A percentile compares a stretch with the other conserved stretches of the same genome.
Evolutionary conservation across 1,284 basidiomycete species (phyloP).

Genomic region (Gomphus bonarii): DNA sequence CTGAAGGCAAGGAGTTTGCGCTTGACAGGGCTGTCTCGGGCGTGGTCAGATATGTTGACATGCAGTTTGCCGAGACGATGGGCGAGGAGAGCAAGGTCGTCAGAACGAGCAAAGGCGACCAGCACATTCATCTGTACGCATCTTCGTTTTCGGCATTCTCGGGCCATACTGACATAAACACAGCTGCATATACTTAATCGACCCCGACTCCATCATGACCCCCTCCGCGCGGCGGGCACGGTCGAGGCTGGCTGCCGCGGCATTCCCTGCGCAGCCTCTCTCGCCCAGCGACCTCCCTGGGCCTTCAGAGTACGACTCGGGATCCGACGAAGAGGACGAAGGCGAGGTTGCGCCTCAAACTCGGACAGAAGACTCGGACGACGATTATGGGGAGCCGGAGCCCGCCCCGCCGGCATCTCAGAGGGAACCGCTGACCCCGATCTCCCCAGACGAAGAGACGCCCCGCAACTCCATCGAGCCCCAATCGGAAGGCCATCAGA

Average conservation of each 20-base stretch:
- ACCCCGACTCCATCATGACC: conserved; percentile 59
- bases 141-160: conserved; percentile 4
- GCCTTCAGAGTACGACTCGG: conserved; percentile 10
- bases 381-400: conserved; percentile 11
- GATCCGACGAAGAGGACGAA: neutral
- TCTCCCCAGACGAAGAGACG: conserved; percentile 1
- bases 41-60: conserved; percentile 65
- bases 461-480: conserved; percentile 5
- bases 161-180: conserved; percentile 13
- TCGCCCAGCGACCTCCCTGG: conserved; percentile 2
- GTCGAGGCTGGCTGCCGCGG: conserved; percentile 17
- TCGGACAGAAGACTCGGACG: neutral
- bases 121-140: conserved; percentile 72
- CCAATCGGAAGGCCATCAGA: neutral
- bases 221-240: conserved; percentile 35
- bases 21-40: conserved; percentile 63
- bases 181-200: conserved; percentile 75
- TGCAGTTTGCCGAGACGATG: conserved; percentile 73
- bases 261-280: neutral
- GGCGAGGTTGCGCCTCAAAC: neutral
- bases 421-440: neutral
- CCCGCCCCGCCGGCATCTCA: neutral
- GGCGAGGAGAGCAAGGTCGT: conserved; percentile 74
- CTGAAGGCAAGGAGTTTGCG: conserved; percentile 57
- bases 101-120: conserved; percentile 73